These are phyloP conservation scores for Russula sp. DNA, from an alignment of 768 basidiomycete genomes.

Conservation along the genomic window DNA sequence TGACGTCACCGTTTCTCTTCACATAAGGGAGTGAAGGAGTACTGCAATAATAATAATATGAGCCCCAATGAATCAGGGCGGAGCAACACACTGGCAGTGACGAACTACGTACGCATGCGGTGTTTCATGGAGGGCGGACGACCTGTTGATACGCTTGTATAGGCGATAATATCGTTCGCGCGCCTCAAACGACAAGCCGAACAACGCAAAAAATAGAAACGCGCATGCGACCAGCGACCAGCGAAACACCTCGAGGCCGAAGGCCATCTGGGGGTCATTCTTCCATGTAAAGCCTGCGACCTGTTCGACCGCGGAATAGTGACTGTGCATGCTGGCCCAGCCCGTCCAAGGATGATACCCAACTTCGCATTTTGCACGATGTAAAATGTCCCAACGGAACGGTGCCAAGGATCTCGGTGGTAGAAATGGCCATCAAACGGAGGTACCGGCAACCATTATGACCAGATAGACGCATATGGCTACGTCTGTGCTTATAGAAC, in stretches of 20 bases:
- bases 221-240: conserved; percentile 43
- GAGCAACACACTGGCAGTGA: not conserved
- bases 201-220: conserved; percentile 49
- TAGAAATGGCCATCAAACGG: not conserved
- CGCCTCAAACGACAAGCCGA: conserved; percentile 52
- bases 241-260: conserved; percentile 38
- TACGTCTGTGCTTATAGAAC: conserved; percentile 32
- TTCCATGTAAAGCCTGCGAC: conserved; percentile 43
- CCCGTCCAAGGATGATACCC: conserved; percentile 37
- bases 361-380: not conserved
- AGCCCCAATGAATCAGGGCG: not conserved
- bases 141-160: conserved; percentile 33
- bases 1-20: not conserved
- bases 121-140: not conserved
- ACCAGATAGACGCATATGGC: conserved; percentile 30
- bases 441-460: not conserved
- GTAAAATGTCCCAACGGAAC: not conserved
- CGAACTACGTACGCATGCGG: conserved; percentile 14
- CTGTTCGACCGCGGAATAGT: conserved; percentile 43
- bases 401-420: not conserved
- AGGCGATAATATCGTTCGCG: conserved; percentile 39
- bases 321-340: conserved; percentile 51
- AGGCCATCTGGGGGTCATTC: conserved; percentile 9
- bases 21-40: conserved; percentile 2
- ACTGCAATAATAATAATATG: not conserved